A percentile compares a stretch with the other conserved stretches of the same genome.
Conservation (phyloP, 2,329 filamentous ascomycete genomes). For the Erysiphe pulchra region DNA sequence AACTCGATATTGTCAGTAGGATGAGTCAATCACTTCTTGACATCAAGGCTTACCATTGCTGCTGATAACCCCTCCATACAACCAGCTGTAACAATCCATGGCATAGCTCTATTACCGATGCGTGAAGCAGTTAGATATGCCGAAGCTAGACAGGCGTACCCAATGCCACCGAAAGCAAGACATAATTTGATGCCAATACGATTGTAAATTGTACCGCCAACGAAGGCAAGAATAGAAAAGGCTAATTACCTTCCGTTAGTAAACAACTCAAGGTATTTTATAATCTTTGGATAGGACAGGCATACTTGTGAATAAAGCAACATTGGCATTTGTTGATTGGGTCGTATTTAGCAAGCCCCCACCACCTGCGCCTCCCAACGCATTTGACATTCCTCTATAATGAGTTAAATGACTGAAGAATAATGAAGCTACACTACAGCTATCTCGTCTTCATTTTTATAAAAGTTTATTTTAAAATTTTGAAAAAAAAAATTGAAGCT, state of each 20-base stretch:
- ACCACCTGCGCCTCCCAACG: slow-evolving; percentile 37
- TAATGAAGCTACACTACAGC: neutral
- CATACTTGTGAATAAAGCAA: slow-evolving; percentile 2
- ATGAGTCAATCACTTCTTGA: neutral
- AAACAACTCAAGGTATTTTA: neutral
- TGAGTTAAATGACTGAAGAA: neutral
- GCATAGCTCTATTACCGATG: slow-evolving; percentile 28
- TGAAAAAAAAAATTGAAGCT: too few relatives aligned
- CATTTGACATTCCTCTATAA: slow-evolving; percentile 39
- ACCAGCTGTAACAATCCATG: slow-evolving; percentile 51
- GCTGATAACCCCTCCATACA: slow-evolving; percentile 55
- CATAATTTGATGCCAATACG: slow-evolving; percentile 43
- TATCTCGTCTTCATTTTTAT: too few relatives aligned
- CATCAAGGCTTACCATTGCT: slow-evolving; percentile 24
- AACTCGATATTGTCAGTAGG: slow-evolving; percentile 15
- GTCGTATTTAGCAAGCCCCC: slow-evolving; percentile 27
- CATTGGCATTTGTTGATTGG: slow-evolving; percentile 2
- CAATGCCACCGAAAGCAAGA: slow-evolving; percentile 45
- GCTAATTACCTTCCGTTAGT: slow-evolving; percentile 16
- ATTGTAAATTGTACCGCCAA: slow-evolving; percentile 58
- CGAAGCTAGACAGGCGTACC: slow-evolving; percentile 51
- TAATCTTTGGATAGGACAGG: neutral
- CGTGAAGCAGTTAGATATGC: slow-evolving; percentile 48
- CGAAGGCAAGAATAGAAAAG: slow-evolving; percentile 34
- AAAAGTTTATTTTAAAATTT: too few relatives aligned